These are phyloP conservation scores for Stylosanthes scabra DNA, from an alignment of 331 rosid genomes.

Conservation along the genomic window DNA sequence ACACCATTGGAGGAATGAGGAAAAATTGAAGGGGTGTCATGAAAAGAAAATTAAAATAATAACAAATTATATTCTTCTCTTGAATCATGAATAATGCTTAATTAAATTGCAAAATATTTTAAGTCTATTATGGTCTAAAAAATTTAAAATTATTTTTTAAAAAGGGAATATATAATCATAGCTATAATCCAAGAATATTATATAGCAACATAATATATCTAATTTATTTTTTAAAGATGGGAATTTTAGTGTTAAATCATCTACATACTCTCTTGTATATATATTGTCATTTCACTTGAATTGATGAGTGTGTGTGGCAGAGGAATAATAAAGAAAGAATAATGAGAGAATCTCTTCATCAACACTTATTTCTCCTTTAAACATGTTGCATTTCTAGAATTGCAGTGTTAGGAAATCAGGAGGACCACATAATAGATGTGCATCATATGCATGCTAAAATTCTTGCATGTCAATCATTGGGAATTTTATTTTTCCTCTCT, in stretches of 20 bases:
- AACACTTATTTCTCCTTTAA: slow-evolving; percentile 51
- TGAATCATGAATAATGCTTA: not conserved
- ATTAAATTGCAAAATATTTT: too few species aligned
- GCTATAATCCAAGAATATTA: not conserved
- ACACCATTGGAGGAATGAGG: not conserved
- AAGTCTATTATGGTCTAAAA: not conserved
- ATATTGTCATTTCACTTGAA: slow-evolving; percentile 38
- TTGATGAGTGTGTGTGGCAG: slow-evolving; percentile 56
- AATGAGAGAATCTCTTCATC: slow-evolving; percentile 56
- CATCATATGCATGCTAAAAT: slow-evolving; percentile 32
- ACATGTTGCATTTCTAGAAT: slow-evolving; percentile 35
- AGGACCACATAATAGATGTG: slow-evolving; percentile 31
- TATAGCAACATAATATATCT: not conserved
- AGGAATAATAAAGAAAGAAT: slow-evolving; percentile 53
- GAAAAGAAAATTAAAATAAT: not conserved
- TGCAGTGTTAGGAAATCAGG: slow-evolving; percentile 33
- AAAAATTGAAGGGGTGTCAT: not conserved
- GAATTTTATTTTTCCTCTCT: slow-evolving; percentile 37
- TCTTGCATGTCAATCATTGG: slow-evolving; percentile 58
- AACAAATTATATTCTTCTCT: too few species aligned
- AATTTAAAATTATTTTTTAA: not conserved
- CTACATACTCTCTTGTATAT: not conserved
- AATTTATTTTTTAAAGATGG: not conserved
- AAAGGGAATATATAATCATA: too few species aligned
- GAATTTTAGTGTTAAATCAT: not conserved